These are phyloP conservation scores for Arthroderma sp. DNA, from an alignment of 2,329 filamentous ascomycete species.

Conservation along the genomic window DNA sequence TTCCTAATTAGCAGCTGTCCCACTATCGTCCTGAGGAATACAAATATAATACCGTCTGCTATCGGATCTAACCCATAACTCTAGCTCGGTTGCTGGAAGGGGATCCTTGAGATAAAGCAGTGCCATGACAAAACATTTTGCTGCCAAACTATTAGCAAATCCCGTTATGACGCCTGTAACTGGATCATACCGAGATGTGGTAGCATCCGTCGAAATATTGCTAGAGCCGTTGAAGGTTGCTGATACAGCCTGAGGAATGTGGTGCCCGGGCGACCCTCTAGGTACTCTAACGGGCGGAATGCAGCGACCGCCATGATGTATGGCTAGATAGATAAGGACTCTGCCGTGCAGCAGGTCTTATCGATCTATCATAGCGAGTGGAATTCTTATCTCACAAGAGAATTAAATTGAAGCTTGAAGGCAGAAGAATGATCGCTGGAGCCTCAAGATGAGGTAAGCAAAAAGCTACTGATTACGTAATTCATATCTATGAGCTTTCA, in stretches of 20 bases:
- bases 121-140: conserved; percentile 92
- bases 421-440: no score
- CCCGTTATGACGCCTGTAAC: neutral
- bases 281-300: conserved; percentile 66
- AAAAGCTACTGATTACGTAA: neutral
- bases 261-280: conserved; percentile 79
- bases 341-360: conserved; percentile 11
- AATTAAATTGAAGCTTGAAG: no score
- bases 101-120: conserved; percentile 82
- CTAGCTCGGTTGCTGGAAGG: conserved; percentile 66
- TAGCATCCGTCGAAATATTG: conserved; percentile 94
- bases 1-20: neutral
- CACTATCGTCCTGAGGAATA: neutral
- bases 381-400: neutral
- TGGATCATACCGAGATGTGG: conserved; percentile 62
- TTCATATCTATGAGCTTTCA: neutral
- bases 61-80: conserved; percentile 68
- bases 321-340: neutral
- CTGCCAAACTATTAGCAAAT: conserved; percentile 34
- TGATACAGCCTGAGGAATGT: conserved; percentile 88
- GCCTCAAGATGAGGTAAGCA: neutral
- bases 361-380: conserved; percentile 13
- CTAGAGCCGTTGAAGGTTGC: conserved; percentile 87
- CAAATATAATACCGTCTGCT: conserved; percentile 39
- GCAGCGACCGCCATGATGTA: conserved; percentile 44